Base-by-base conservation (phyloP, 148 eudicot species). In the Hydrangea macrophylla region DNA sequence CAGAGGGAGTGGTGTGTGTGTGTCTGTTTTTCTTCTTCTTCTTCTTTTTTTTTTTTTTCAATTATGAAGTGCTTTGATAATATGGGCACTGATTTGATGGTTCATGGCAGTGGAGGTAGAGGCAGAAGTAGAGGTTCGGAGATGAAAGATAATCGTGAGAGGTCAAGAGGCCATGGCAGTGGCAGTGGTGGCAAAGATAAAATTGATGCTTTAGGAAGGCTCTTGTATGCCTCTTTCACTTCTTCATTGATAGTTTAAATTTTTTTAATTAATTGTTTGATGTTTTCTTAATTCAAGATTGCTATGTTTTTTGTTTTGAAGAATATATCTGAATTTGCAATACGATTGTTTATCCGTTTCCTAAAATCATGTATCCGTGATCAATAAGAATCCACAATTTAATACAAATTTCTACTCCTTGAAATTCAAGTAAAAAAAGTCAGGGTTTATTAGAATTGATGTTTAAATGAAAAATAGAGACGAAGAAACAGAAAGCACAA, bases 131-230 rank as follows among this genome's bases (percentile, higher is more conserved):
- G 79, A 72, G 83, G 83, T 70, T 60, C 44, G 9, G 82, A 76
- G 39, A 70, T 42, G 82, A 79, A 70, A 72, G 85, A 76, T 30
- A 72, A 66, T 42, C 73, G 67, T 3, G 83, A 50, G 58, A 77
- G 88, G 37, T 76, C 90, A 31, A 73, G 78, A 73, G 87, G 89
- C 30, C 78, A 86, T 22, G 83, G 82, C 51, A 74, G 86, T 9
- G 75, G 78, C 33, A 68, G 73, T 55, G 64, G 78, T 42, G 81
- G 80, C 53, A 77, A 82, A 58, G 83, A 87, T 66, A 90, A 83
- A 69, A 81, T 91, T 73, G 93, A 94, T 72, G 84, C 88, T 50
- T 92, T 94, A 67, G 99, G 96, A 58, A 84, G 97, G 70, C 81
- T 87, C 27, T 27, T 94, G 97, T 94, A 82, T 75, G 96, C 17